phyloP scores from a whole-genome alignment of 2,329 filamentous ascomycete genomes.

The Phyllosticta citrichinensis region DNA sequence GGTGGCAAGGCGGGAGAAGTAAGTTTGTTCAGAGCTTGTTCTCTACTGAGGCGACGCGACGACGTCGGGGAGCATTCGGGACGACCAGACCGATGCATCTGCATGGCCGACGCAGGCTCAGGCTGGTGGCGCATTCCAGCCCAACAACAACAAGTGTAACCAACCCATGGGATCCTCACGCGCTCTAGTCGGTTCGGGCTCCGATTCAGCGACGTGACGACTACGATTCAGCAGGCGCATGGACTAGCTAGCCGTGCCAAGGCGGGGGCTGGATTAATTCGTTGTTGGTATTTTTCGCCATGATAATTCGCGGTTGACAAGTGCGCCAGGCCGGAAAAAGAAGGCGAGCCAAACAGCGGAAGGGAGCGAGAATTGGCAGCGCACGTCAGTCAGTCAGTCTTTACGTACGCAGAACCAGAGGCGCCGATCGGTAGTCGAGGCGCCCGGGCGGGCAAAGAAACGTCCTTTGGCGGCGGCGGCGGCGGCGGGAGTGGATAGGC shows the following conservation, averaged over 20 bases:
- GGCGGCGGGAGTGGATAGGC: background rate
- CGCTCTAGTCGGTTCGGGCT: slow-evolving; percentile 5
- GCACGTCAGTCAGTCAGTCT: background rate
- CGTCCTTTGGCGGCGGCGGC: background rate
- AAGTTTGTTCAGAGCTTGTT: background rate
- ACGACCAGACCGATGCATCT: slow-evolving; percentile 2
- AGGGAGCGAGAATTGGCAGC: background rate
- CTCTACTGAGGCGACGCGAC: too few relatives aligned
- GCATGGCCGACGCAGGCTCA: slow-evolving; percentile 7
- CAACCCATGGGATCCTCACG: slow-evolving; percentile 1
- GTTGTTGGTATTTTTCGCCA: background rate
- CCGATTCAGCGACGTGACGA: slow-evolving; percentile 7
- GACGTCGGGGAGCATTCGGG: background rate
- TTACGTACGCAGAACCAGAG: slow-evolving; percentile 2
- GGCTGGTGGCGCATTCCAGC: slow-evolving; percentile 8
- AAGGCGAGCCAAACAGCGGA: background rate
- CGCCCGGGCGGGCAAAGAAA: background rate
- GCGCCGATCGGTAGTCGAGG: background rate
- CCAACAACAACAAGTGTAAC: slow-evolving; percentile 4
- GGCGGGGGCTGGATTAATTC: background rate
- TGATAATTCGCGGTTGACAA: background rate
- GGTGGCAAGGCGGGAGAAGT: background rate
- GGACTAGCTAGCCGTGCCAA: background rate
- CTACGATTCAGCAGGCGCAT: slow-evolving; percentile 6
- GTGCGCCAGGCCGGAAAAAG: background rate